Evolutionary conservation across 2,329 filamentous ascomycete genomes (phyloP).

Genomic region (Aspergillus sp.): DNA sequence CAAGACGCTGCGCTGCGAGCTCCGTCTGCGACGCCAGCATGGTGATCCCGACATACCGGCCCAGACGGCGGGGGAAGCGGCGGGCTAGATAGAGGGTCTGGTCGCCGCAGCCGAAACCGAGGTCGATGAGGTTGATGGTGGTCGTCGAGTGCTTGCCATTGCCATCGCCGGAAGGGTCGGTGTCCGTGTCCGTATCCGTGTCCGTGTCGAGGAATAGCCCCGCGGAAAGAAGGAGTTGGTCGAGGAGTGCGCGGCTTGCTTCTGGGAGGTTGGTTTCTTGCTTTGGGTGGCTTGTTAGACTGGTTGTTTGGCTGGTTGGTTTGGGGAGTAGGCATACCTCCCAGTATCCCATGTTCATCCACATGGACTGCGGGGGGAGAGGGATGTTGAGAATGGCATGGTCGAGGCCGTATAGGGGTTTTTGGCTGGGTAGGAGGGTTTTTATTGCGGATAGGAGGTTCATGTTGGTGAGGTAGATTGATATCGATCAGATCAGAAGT

Average conservation of each 20-base stretch:
- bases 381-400: conserved; percentile 49
- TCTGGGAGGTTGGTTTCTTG: conserved; percentile 30
- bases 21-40: conserved; percentile 39
- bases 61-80: conserved; percentile 18
- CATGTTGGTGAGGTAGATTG: background rate
- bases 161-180: too few species aligned
- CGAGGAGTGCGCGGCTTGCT: conserved; percentile 43
- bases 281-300: conserved; percentile 9
- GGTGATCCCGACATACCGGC: conserved; percentile 47
- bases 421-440: background rate
- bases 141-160: too few species aligned
- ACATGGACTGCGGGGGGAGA: conserved; percentile 43
- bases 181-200: conserved; percentile 4
- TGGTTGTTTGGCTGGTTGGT: background rate
- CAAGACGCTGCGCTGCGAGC: conserved; percentile 16
- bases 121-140: conserved; percentile 33
- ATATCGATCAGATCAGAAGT: too few species aligned
- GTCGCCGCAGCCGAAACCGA: conserved; percentile 53
- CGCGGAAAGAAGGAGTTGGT: conserved; percentile 38
- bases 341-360: conserved; percentile 58
- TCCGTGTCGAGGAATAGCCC: too few species aligned
- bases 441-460: background rate
- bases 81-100: conserved; percentile 40
- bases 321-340: conserved; percentile 23
- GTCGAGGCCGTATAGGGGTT: conserved; percentile 41